Percentiles rank a stretch among this genome's conserved stretches.
Evolutionary conservation across 352 stramenopile species (phyloP).

Genomic region (Aphanomyces stellatus): DNA sequence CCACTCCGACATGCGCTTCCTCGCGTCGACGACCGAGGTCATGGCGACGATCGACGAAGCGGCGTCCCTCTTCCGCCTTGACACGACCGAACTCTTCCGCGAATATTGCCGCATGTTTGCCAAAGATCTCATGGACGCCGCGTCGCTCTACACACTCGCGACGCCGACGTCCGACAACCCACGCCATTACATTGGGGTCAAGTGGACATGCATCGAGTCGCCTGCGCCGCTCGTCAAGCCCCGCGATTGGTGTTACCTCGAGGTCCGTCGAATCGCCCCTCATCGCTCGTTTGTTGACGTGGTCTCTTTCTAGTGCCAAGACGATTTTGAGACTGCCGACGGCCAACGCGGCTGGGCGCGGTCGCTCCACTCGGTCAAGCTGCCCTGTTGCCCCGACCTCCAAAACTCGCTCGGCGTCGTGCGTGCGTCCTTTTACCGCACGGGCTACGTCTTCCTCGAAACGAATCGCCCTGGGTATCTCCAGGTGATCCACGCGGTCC

Average conservation of each 20-base stretch:
- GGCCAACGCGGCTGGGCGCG: constrained; percentile 64
- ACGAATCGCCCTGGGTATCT: constrained; percentile 48
- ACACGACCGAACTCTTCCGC: constrained; percentile 52
- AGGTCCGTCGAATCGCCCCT: constrained; percentile 39
- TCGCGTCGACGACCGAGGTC: constrained; percentile 59
- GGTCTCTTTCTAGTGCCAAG: constrained; percentile 36
- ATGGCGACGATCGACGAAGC: constrained; percentile 74
- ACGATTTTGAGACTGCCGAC: constrained; percentile 54
- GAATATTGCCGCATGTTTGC: constrained; percentile 19
- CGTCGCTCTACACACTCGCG: constrained; percentile 55
- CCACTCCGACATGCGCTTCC: constrained; percentile 8
- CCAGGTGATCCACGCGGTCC: constrained; percentile 49
- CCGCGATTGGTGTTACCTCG: constrained; percentile 60
- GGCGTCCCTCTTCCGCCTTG: constrained; percentile 69
- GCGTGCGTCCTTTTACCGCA: constrained; percentile 62
- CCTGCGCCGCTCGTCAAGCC: constrained; percentile 53
- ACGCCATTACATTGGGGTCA: constrained; percentile 63
- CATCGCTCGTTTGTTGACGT: too few relatives aligned
- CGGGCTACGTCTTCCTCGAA: constrained; percentile 69
- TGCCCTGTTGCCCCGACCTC: constrained; percentile 53
- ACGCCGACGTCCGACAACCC: constrained; percentile 28
- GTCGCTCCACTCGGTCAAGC: constrained; percentile 60
- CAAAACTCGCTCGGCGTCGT: constrained; percentile 42
- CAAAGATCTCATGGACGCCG: constrained; percentile 43
- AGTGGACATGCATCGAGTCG: constrained; percentile 48